phyloP scores from a whole-genome alignment of 371 early-diverging fungal species.

The Choanephora cucurbitarum region DNA sequence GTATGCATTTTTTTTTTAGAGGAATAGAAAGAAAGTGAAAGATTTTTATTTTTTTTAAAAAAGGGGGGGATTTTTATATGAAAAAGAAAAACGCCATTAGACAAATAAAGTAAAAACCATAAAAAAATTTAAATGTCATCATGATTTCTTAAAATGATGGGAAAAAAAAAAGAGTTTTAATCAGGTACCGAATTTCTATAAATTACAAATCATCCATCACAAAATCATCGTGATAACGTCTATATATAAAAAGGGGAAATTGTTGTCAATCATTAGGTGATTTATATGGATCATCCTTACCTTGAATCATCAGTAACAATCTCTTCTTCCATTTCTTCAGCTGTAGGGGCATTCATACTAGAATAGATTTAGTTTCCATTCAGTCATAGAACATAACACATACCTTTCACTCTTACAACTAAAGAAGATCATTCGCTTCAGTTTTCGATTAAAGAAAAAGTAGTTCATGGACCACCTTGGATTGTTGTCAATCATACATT shows the following conservation, averaged over 20 bases:
- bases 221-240: conserved; percentile 40
- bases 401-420: conserved; percentile 86
- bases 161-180: conserved; percentile 1
- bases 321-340: conserved; percentile 30
- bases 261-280: conserved; percentile 1
- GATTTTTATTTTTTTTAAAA: neutral
- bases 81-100: neutral
- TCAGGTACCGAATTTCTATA: no score
- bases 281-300: neutral
- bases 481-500: no score
- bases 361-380: neutral
- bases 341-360: conserved; percentile 42
- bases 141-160: neutral
- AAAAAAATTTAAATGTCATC: neutral
- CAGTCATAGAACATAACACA: neutral
- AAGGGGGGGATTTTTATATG: no score
- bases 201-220: conserved; percentile 46
- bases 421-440: conserved; percentile 90
- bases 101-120: neutral
- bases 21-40: neutral
- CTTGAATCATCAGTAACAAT: conserved; percentile 22
- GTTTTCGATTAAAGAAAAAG: conserved; percentile 89
- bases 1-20: neutral
- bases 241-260: conserved; percentile 13
- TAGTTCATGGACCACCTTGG: conserved; percentile 94